Percentiles rank a stretch among this genome's conserved stretches.
Conservation (phyloP, 2,329 filamentous ascomycete genomes). For the Cytospora piceae region DNA sequence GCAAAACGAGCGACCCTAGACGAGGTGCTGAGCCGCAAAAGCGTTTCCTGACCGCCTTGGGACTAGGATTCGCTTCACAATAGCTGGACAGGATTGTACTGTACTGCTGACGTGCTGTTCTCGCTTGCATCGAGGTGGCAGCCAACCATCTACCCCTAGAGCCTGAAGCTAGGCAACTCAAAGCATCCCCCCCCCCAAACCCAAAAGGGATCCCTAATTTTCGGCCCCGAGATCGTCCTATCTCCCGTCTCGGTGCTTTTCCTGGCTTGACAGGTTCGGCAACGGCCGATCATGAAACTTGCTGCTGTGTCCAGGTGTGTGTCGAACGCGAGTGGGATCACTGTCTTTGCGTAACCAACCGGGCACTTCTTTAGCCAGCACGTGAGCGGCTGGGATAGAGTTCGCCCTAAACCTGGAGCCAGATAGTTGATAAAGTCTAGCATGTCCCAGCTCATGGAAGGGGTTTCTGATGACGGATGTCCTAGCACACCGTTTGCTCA, state of each 20-base stretch:
- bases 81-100: neutral
- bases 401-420: constrained; percentile 13
- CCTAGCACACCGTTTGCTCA: constrained; percentile 23
- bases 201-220: constrained; percentile 30
- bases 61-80: constrained; percentile 9
- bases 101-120: constrained; percentile 15
- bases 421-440: constrained; percentile 21
- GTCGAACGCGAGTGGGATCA: constrained; percentile 27
- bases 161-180: constrained; percentile 15
- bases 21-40: constrained; percentile 18
- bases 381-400: constrained; percentile 30
- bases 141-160: constrained; percentile 19
- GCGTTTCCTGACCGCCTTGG: constrained; percentile 5
- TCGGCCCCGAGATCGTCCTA: constrained; percentile 35
- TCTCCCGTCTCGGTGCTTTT: constrained; percentile 31
- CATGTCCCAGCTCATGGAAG: constrained; percentile 18
- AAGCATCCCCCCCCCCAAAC: constrained; percentile 4
- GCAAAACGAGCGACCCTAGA: constrained; percentile 19
- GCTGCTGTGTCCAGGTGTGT: constrained; percentile 27
- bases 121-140: constrained; percentile 22
- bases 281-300: constrained; percentile 37
- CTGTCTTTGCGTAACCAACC: constrained; percentile 30
- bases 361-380: constrained; percentile 35
- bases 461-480: constrained; percentile 17
- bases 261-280: constrained; percentile 37